Percentiles rank a stretch among this genome's conserved stretches.
Conservation (phyloP, 352 stramenopile genomes). For the Phytophthora pisi region DNA sequence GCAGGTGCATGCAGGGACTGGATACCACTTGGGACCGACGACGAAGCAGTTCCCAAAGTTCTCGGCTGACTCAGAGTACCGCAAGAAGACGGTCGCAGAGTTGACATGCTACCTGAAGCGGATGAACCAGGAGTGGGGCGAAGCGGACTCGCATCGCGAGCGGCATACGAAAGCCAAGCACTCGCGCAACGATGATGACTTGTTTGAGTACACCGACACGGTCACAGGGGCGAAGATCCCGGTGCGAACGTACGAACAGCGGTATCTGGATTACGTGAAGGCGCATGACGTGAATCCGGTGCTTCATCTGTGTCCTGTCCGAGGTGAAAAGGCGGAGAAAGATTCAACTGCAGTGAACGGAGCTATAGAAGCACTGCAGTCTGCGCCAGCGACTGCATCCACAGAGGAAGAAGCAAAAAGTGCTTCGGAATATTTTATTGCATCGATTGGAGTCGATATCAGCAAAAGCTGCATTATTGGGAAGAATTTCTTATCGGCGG, state of each 20-base stretch:
- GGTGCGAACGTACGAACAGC: constrained; percentile 43
- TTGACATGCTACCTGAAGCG: constrained; percentile 47
- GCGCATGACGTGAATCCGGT: constrained; percentile 41
- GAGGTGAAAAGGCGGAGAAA: background rate
- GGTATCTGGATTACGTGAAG: constrained; percentile 54
- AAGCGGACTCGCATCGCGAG: constrained; percentile 48
- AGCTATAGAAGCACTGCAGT: background rate
- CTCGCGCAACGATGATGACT: constrained; percentile 39
- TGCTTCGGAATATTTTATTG: constrained; percentile 10
- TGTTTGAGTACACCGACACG: constrained; percentile 61
- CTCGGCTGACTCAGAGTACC: constrained; percentile 42
- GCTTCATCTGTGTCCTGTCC: constrained; percentile 34
- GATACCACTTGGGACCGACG: constrained; percentile 55
- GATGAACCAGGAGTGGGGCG: constrained; percentile 61
- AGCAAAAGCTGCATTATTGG: constrained; percentile 50
- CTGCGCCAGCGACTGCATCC: background rate
- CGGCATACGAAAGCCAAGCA: constrained; percentile 40
- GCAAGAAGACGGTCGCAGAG: constrained; percentile 45
- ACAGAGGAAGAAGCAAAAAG: background rate
- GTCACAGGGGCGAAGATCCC: constrained; percentile 43
- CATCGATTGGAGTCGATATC: constrained; percentile 45
- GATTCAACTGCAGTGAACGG: background rate
- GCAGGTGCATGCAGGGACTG: constrained; percentile 46
- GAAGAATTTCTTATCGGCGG: constrained; percentile 35
- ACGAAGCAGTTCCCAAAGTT: constrained; percentile 43